Evolutionary conservation across 176 grass and related monocot genomes (phyloP).

Genomic region (Elaeis guineensis): DNA sequence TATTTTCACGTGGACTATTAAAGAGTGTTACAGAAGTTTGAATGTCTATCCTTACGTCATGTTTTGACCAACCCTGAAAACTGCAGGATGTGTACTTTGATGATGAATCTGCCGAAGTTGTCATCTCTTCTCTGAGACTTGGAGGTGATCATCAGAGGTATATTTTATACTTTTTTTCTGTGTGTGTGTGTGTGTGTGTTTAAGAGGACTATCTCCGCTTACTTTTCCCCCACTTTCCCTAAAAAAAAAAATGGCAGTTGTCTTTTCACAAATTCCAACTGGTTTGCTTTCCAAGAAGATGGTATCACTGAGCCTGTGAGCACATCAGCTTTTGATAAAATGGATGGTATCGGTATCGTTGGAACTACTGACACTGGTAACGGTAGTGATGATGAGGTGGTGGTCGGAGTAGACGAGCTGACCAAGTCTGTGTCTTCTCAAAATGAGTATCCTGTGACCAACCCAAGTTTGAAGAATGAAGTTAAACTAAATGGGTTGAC

Average conservation of each 20-base stretch:
- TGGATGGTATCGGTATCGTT: slow-evolving; percentile 9
- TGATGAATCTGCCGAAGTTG: slow-evolving; percentile 15
- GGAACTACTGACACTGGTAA: neutral
- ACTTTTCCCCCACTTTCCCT: no score
- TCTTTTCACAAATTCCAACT: slow-evolving; percentile 28
- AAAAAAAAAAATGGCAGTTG: neutral
- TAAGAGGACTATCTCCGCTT: no score
- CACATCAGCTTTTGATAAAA: neutral
- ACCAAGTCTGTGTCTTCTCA: slow-evolving; percentile 4
- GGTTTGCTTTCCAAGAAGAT: slow-evolving; percentile 27
- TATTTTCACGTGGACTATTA: no score
- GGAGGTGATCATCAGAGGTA: slow-evolving; percentile 22
- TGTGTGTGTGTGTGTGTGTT: neutral
- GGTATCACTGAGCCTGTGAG: neutral
- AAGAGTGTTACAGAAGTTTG: no score
- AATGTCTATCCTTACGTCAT: no score
- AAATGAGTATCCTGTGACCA: neutral
- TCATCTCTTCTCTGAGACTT: slow-evolving; percentile 24
- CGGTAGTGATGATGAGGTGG: slow-evolving; percentile 12
- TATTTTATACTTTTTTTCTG: neutral
- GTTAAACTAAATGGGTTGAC: neutral
- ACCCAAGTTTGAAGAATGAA: neutral
- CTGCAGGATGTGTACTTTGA: slow-evolving; percentile 23
- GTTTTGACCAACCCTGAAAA: neutral
- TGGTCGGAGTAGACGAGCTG: slow-evolving; percentile 11